phyloP scores from a whole-genome alignment of 768 basidiomycete genomes.

The Wakefieldia striispora region DNA sequence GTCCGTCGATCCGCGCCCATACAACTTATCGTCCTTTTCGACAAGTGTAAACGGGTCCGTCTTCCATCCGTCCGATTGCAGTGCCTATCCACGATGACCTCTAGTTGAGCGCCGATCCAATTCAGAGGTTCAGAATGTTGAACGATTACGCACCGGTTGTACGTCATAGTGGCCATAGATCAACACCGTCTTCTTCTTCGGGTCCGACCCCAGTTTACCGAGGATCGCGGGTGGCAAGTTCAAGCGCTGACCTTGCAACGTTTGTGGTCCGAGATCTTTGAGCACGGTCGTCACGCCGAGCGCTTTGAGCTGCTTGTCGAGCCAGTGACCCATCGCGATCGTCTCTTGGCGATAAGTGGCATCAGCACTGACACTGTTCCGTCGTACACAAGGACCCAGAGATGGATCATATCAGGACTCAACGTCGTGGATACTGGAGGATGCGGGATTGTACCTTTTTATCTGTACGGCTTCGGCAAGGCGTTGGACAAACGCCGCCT shows the following conservation, averaged over 20 bases:
- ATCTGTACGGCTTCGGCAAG: constrained; percentile 82
- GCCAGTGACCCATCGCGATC: constrained; percentile 82
- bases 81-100: constrained; percentile 29
- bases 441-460: constrained; percentile 50
- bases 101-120: neutral
- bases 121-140: neutral
- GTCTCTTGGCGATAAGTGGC: constrained; percentile 71
- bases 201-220: constrained; percentile 78
- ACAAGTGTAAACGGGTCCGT: constrained; percentile 81
- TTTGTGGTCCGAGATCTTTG: constrained; percentile 75
- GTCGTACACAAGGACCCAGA: neutral
- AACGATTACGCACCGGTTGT: constrained; percentile 62
- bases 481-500: constrained; percentile 71
- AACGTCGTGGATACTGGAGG: neutral
- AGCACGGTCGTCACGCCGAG: constrained; percentile 77
- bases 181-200: constrained; percentile 88
- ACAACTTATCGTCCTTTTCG: constrained; percentile 54
- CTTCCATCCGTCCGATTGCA: constrained; percentile 77
- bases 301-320: constrained; percentile 68
- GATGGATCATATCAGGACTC: too few relatives aligned
- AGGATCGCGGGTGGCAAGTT: constrained; percentile 82
- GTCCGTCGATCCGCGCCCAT: constrained; percentile 86
- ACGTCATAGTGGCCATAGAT: constrained; percentile 97
- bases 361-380: constrained; percentile 65
- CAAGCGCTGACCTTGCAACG: constrained; percentile 66